Base-by-base conservation (phyloP, 129 eudicot species). In the Flaveria bidentis region DNA sequence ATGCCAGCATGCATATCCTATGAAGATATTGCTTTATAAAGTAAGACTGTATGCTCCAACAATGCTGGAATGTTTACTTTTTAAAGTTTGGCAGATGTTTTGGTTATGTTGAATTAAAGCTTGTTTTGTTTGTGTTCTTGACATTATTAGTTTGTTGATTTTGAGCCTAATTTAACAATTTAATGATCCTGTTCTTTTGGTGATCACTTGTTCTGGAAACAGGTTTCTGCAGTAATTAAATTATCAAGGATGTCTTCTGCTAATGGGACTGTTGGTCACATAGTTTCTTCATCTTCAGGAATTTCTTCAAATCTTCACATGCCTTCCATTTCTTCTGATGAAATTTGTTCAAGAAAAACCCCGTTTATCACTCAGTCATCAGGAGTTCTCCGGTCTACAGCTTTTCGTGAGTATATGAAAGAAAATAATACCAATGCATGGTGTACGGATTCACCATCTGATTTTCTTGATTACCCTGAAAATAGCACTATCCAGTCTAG, bases 261-360 rank as follows among this genome's bases (percentile, higher is more conserved):
- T 33, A 87, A 86, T 62, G 96, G 89, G 3, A 86, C 72, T 75
- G 89, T 85, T 64, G 97, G 96, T 71, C 98, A 85, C 74, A 85
- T 90, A 58, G 78, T 88, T 55, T 90, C 97, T 28, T 90, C 96
- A 56, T 83, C 97, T 52, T 81, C 92, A 56, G 91, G 87, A 68
- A 88, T 82, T 65, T 88, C 91, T 57, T 75, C 88, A 56, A 82
- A 88, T 82, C 92, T 90, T 80, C 95, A 90, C 18, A 28, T 62
- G 30, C 12, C 66, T 25, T 56, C 62, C 14, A 63, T 83, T 74
- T 77, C 80, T n/a, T 67, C 76, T 9, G 85, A 83, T 50, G 96
- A 81, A 72, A 80, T 79, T 66, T 85, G 82, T 71, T 86, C 92
- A 23, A 85, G 64, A 66, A 90, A 82, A 42, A n/a, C 82, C 57